phyloP scores from a whole-genome alignment of 176 grass and related monocot genomes.

The Aegilops tauschii region DNA sequence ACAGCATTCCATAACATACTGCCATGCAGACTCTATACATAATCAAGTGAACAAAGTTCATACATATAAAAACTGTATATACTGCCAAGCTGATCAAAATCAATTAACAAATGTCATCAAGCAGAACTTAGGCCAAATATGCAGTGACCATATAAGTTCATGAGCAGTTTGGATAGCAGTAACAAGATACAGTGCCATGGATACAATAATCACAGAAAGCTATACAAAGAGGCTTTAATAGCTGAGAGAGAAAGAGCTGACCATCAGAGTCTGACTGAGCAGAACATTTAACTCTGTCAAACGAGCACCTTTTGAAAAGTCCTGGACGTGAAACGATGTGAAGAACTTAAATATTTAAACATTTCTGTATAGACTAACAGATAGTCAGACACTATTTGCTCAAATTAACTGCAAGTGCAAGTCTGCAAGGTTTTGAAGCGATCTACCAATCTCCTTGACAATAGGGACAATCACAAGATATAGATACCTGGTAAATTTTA shows the following conservation, averaged over 20 bases:
- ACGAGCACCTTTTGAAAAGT: conserved; percentile 80
- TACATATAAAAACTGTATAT: background rate
- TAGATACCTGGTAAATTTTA: conserved; percentile 59
- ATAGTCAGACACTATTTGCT: conserved; percentile 31
- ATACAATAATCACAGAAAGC: conserved; percentile 16
- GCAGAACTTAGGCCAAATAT: background rate
- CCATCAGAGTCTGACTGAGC: conserved; percentile 91
- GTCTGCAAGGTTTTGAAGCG: conserved; percentile 2
- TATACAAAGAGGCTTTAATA: conserved; percentile 26
- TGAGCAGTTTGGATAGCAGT: conserved; percentile 12
- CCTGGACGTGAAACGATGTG: conserved; percentile 52
- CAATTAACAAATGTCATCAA: conserved; percentile 7
- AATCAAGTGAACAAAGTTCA: background rate
- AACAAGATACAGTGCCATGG: background rate
- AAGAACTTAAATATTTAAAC: conserved; percentile 11
- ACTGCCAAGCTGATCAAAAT: background rate
- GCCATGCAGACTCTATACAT: background rate
- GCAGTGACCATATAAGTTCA: background rate
- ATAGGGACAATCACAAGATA: conserved; percentile 17
- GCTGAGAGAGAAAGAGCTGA: conserved; percentile 47
- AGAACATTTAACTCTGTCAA: conserved; percentile 88
- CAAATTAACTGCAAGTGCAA: conserved; percentile 7
- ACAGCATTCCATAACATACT: conserved; percentile 4
- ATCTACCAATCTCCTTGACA: conserved; percentile 1
- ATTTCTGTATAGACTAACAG: conserved; percentile 20